Conservation (phyloP, 1,284 basidiomycete species). For the Cutaneotrichosporon spelunceum region DNA sequence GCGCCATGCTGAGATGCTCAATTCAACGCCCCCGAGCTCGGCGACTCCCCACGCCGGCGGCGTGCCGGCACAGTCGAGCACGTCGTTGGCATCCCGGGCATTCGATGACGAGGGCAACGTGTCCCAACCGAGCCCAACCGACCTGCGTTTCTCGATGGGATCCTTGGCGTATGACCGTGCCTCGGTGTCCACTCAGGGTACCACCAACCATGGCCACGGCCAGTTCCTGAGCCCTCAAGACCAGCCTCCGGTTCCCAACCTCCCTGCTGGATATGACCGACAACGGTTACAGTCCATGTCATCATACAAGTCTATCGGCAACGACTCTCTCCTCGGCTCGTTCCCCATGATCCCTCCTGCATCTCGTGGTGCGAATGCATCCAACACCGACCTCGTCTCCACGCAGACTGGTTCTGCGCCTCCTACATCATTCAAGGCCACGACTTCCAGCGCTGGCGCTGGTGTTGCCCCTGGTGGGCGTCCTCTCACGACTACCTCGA, state of each 20-base stretch:
- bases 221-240: slow-evolving; percentile 10
- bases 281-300: slow-evolving; percentile 26
- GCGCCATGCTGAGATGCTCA: slow-evolving; percentile 10
- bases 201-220: slow-evolving; percentile 16
- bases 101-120: slow-evolving; percentile 30
- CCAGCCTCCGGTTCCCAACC: slow-evolving; percentile 18
- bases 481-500: slow-evolving; percentile 25
- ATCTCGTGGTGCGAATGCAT: slow-evolving; percentile 6
- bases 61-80: slow-evolving; percentile 10
- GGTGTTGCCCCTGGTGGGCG: slow-evolving; percentile 10
- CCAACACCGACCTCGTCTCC: slow-evolving; percentile 1
- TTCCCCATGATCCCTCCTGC: slow-evolving; percentile 48
- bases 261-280: slow-evolving; percentile 14
- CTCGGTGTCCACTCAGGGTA: slow-evolving; percentile 42
- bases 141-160: slow-evolving; percentile 51
- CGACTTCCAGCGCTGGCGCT: slow-evolving; percentile 9
- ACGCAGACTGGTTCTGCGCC: slow-evolving; percentile 3
- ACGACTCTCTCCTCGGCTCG: slow-evolving; percentile 43
- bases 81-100: slow-evolving; percentile 23
- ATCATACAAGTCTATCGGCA: slow-evolving; percentile 35
- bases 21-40: neutral
- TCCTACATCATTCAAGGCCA: slow-evolving; percentile 6
- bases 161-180: slow-evolving; percentile 41
- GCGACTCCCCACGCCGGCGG: slow-evolving; percentile 11
- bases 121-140: slow-evolving; percentile 27